phyloP scores from a whole-genome alignment of 768 basidiomycete genomes.

The Infundibulicybe gibba region DNA sequence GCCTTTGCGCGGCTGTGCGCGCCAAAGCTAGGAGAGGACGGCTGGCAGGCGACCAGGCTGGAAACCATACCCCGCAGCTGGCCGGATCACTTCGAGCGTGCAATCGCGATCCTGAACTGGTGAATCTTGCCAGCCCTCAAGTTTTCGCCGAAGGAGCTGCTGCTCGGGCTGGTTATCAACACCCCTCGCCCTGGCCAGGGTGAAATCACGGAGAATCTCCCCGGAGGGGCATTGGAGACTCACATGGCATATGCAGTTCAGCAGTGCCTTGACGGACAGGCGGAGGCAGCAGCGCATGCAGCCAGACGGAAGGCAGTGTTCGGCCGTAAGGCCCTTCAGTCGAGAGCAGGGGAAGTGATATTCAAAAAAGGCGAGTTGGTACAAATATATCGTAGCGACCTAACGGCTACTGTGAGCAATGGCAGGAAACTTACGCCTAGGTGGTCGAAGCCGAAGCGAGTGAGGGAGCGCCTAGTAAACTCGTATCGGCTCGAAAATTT shows the following conservation, averaged over 20 bases:
- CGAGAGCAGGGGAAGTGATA: constrained; percentile 12
- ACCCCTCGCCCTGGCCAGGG: too few relatives aligned
- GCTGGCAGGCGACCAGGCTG: too few relatives aligned
- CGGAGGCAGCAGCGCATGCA: constrained; percentile 17
- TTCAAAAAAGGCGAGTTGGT: constrained; percentile 24
- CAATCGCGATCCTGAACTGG: too few relatives aligned
- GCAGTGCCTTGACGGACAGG: constrained; percentile 24
- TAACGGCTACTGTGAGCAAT: constrained; percentile 20
- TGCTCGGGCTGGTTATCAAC: too few relatives aligned
- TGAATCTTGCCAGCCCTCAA: too few relatives aligned
- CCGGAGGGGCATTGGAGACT: too few relatives aligned
- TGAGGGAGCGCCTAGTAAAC: not conserved
- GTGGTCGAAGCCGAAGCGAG: constrained; percentile 23
- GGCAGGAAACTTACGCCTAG: constrained; percentile 22
- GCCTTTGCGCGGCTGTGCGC: too few relatives aligned
- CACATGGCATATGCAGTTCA: constrained; percentile 23
- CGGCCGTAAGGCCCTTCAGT: constrained; percentile 15
- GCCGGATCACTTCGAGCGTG: too few relatives aligned
- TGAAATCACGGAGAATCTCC: too few relatives aligned
- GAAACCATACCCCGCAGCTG: too few relatives aligned
- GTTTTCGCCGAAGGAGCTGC: too few relatives aligned
- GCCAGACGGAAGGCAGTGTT: constrained; percentile 19
- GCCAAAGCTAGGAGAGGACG: too few relatives aligned
- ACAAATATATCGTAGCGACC: constrained; percentile 22
- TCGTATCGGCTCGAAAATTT: constrained; percentile 1